These are phyloP conservation scores for Scytalidium lignicola DNA, from an alignment of 2,329 filamentous ascomycete species.

Conservation along the genomic window DNA sequence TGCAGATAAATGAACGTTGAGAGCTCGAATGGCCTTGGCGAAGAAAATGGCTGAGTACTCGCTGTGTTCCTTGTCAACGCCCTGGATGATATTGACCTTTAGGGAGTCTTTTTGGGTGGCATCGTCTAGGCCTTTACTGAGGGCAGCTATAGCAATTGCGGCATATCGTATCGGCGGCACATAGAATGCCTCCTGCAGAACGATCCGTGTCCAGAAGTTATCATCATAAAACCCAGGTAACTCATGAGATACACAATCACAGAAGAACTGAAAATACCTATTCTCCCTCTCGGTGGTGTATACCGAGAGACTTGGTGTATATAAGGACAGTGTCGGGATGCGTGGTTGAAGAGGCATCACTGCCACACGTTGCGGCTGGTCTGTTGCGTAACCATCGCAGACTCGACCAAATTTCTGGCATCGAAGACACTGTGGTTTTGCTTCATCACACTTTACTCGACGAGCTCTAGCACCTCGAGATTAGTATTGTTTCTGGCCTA, in stretches of 20 bases:
- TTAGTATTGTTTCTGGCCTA: constrained; percentile 1
- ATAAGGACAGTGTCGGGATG: constrained; percentile 21
- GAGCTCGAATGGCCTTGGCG: constrained; percentile 48
- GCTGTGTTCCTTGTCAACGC: constrained; percentile 46
- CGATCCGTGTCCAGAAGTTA: constrained; percentile 57
- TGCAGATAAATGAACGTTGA: constrained; percentile 39
- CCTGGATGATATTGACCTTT: constrained; percentile 30
- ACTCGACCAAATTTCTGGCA: constrained; percentile 54
- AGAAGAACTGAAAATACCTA: constrained; percentile 58
- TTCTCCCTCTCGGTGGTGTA: constrained; percentile 48
- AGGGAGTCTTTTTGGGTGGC: constrained; percentile 18
- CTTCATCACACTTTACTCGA: constrained; percentile 63
- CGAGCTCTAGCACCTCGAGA: constrained; percentile 39
- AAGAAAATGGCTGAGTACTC: constrained; percentile 56
- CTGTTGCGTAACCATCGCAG: constrained; percentile 53
- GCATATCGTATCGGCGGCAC: constrained; percentile 58
- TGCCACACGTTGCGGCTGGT: constrained; percentile 9
- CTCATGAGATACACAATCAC: constrained; percentile 53
- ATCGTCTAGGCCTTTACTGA: constrained; percentile 58
- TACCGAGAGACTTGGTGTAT: constrained; percentile 32
- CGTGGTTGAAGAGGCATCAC: constrained; percentile 20
- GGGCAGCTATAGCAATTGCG: constrained; percentile 60
- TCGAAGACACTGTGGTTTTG: constrained; percentile 54
- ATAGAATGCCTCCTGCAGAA: constrained; percentile 57
- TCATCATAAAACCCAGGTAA: constrained; percentile 62